These are phyloP conservation scores for Mycena maculata DNA, from an alignment of 768 basidiomycete genomes.

Conservation along the genomic window DNA sequence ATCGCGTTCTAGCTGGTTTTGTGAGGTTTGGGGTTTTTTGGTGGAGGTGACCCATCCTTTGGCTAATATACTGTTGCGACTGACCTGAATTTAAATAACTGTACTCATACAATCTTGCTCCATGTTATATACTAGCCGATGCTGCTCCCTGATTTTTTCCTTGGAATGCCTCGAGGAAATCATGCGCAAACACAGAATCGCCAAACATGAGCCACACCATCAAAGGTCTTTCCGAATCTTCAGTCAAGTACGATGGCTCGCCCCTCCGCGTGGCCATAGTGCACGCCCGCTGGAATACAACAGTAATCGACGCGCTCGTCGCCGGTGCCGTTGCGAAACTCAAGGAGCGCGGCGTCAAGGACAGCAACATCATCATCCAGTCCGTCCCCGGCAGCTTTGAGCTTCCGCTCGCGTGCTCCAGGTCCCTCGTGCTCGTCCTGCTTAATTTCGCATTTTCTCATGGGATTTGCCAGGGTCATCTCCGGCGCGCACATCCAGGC, in stretches of 20 bases:
- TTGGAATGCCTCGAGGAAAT: no score
- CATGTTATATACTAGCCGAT: no score
- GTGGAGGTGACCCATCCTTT: no score
- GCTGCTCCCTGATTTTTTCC: no score
- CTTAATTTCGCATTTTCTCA: slow-evolving; percentile 12
- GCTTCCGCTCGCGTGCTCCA: slow-evolving; percentile 87
- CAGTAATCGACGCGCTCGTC: slow-evolving; percentile 87
- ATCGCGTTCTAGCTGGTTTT: no score
- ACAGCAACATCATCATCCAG: slow-evolving; percentile 89
- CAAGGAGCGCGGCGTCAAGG: slow-evolving; percentile 87
- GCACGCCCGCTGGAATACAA: slow-evolving; percentile 95
- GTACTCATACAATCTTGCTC: no score
- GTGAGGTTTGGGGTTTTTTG: no score
- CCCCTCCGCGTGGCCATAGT: slow-evolving; percentile 89
- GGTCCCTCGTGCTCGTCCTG: slow-evolving; percentile 61
- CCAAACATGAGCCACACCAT: slow-evolving; percentile 64
- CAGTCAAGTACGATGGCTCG: slow-evolving; percentile 80
- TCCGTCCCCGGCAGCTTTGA: slow-evolving; percentile 97
- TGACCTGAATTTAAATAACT: no score
- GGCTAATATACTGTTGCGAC: no score
- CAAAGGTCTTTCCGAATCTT: slow-evolving; percentile 79
- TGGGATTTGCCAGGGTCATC: slow-evolving; percentile 72
- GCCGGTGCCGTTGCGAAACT: slow-evolving; percentile 84
- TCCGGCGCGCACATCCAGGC: slow-evolving; percentile 87
- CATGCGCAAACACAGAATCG: no score